Evolutionary conservation across 805 yeast species (phyloP).

Genomic region (Yamadazyma nakazawae): DNA sequence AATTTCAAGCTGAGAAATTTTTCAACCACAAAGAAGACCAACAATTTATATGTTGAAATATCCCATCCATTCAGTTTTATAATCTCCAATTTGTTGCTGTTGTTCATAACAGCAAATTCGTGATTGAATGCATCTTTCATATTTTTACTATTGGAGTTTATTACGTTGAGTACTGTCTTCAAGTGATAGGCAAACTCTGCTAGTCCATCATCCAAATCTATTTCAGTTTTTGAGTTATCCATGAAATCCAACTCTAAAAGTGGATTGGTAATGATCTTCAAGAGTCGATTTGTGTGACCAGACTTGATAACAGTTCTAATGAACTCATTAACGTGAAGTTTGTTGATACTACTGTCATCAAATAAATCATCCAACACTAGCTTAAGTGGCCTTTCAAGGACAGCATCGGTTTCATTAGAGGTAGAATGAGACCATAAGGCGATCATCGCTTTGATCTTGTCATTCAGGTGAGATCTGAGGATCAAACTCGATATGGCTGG

Average conservation of each 20-base stretch:
- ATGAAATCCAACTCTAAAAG: conserved; percentile 42
- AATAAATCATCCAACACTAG: conserved; percentile 63
- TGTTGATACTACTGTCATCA: conserved; percentile 8
- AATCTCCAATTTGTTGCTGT: conserved; percentile 38
- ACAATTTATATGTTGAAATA: conserved; percentile 59
- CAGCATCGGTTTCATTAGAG: conserved; percentile 46
- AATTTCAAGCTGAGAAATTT: conserved; percentile 41
- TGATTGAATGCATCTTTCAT: conserved; percentile 49
- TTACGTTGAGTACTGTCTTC: conserved; percentile 48
- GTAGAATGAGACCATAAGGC: conserved; percentile 72
- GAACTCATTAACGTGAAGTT: conserved; percentile 14
- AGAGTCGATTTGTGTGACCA: conserved; percentile 59
- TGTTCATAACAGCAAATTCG: conserved; percentile 58
- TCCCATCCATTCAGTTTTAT: conserved; percentile 45
- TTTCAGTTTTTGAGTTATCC: conserved; percentile 19
- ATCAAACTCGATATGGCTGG: conserved; percentile 66
- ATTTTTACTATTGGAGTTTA: conserved; percentile 42
- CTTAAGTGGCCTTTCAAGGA: conserved; percentile 62
- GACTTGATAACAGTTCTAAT: conserved; percentile 22
- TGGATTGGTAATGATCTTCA: conserved; percentile 57
- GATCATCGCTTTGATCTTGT: conserved; percentile 54
- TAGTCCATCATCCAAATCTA: conserved; percentile 54
- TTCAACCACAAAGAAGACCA: conserved; percentile 44
- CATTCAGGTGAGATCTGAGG: conserved; percentile 28
- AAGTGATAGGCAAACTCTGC: conserved; percentile 62